Base-by-base conservation (phyloP, 2,329 filamentous ascomycete genomes). In the Trichoderma asperellum region DNA sequence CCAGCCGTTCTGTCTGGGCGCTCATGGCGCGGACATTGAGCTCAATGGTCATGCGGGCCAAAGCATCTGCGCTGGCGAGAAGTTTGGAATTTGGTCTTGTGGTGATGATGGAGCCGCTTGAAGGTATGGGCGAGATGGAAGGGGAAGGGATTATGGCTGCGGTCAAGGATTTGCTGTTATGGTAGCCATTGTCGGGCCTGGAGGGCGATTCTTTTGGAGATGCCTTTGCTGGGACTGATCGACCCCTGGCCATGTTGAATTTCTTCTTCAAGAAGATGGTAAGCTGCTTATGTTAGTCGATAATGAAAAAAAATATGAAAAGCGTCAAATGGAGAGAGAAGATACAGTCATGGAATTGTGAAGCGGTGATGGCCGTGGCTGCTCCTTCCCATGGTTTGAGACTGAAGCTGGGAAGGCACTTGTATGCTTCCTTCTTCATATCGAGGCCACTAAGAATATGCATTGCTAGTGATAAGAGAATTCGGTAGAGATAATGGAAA, bases 41-140 rank as follows among this genome's bases (percentile, higher is more conserved):
- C 71, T 81, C 79, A n/a, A 77, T 72, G 6, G 77, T 80, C 77
- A 81, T 80, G 53, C 71, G 74, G 5, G 79, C 76, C n/a, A 81
- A 74, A 37, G 77, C 75, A 4, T 79, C 76, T 49, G 79, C 78
- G 34, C 76, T 74, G 11, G 70, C 70, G 34, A 75, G 53, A 8
- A 78, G 67, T 35, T 21, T 60, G 47, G 18, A 43, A 43, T n/a
- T 56, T 6, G 16, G 53, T 24, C 37, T 61, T 53, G 40, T 37
- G 34, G 37, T 53, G 55, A 34, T 14, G 40, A 55, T 14, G 63
- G 55, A 5, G 10, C 58, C 11, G 12, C 40, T 61, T 27, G 21
- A 18, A 59, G 59, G 18, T 29, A 52, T n/a, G 49, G 66, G 32
- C 14, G 62, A 52, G n/a, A 55, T 40, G 34, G 62, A 57, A 5